These are phyloP conservation scores for Porogramme epimiltina DNA, from an alignment of 1,284 basidiomycete genomes.

Conservation along the genomic window DNA sequence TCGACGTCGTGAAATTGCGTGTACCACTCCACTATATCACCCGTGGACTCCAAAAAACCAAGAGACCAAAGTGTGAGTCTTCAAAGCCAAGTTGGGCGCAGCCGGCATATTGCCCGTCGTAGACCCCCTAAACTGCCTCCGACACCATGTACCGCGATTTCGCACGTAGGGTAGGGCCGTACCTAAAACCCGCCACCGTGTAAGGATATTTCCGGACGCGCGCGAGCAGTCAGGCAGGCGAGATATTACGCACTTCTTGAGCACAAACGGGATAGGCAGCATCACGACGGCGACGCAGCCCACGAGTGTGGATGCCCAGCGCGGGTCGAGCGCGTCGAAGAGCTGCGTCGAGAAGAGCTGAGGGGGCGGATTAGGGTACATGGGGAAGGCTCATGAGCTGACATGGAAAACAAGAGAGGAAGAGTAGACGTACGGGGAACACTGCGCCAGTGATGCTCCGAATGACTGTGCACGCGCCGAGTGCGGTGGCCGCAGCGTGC, in stretches of 20 bases:
- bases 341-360: constrained; percentile 54
- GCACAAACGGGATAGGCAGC: constrained; percentile 57
- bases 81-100: too few relatives aligned
- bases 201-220: background rate
- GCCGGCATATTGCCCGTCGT: too few relatives aligned
- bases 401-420: too few relatives aligned
- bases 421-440: constrained; percentile 41
- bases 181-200: constrained; percentile 32
- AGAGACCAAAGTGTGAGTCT: too few relatives aligned
- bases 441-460: constrained; percentile 58
- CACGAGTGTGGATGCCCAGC: constrained; percentile 59
- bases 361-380: background rate
- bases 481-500: constrained; percentile 56
- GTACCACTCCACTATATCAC: too few relatives aligned
- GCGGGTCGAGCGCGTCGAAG: constrained; percentile 49
- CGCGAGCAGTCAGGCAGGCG: background rate
- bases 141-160: background rate
- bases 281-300: constrained; percentile 52
- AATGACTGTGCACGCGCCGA: constrained; percentile 56
- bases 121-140: too few relatives aligned
- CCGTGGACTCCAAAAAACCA: too few relatives aligned
- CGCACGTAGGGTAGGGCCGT: constrained; percentile 44
- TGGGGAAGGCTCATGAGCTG: background rate
- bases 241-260: constrained; percentile 22
- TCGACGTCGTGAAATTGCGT: too few relatives aligned